Conservation (phyloP, 768 basidiomycete genomes). For the Suillus subaureus region DNA sequence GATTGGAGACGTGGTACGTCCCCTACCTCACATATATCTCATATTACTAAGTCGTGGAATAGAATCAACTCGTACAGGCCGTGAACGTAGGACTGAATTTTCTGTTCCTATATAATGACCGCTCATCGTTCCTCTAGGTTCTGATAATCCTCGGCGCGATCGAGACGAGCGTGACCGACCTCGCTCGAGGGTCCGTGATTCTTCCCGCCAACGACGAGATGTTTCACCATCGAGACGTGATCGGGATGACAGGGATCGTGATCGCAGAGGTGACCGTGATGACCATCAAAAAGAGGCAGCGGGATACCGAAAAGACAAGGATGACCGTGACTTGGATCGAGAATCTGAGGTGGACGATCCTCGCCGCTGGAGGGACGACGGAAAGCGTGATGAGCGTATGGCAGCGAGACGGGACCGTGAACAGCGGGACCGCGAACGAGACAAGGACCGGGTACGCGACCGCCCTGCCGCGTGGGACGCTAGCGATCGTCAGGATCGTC, state of each 20-base stretch:
- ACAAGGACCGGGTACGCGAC: slow-evolving; percentile 44
- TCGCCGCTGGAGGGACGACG: slow-evolving; percentile 82
- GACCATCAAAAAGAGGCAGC: slow-evolving; percentile 20
- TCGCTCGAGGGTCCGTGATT: slow-evolving; percentile 64
- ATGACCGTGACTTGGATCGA: slow-evolving; percentile 45
- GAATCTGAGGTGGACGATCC: slow-evolving; percentile 65
- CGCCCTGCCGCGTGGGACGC: slow-evolving; percentile 51
- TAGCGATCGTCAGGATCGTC: slow-evolving; percentile 47
- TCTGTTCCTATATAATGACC: background rate
- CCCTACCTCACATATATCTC: slow-evolving; percentile 16
- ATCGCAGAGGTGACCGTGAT: slow-evolving; percentile 38
- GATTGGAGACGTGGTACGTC: slow-evolving; percentile 84
- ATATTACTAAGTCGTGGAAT: slow-evolving; percentile 36
- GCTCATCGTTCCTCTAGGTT: slow-evolving; percentile 38
- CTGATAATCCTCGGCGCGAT: slow-evolving; percentile 57
- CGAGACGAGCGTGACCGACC: slow-evolving; percentile 65
- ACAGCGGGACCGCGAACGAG: slow-evolving; percentile 31
- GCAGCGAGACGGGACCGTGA: slow-evolving; percentile 62
- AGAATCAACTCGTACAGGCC: slow-evolving; percentile 51
- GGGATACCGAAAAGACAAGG: slow-evolving; percentile 30
- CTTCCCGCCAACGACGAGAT: slow-evolving; percentile 63
- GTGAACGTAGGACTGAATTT: slow-evolving; percentile 54
- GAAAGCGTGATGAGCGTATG: slow-evolving; percentile 76
- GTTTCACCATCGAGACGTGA: slow-evolving; percentile 53
- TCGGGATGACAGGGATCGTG: slow-evolving; percentile 29